Evolutionary conservation across 2,329 filamentous ascomycete genomes (phyloP), one percentile per base, ranked within the genome.

Genomic region (Colletotrichum sidae): DNA sequence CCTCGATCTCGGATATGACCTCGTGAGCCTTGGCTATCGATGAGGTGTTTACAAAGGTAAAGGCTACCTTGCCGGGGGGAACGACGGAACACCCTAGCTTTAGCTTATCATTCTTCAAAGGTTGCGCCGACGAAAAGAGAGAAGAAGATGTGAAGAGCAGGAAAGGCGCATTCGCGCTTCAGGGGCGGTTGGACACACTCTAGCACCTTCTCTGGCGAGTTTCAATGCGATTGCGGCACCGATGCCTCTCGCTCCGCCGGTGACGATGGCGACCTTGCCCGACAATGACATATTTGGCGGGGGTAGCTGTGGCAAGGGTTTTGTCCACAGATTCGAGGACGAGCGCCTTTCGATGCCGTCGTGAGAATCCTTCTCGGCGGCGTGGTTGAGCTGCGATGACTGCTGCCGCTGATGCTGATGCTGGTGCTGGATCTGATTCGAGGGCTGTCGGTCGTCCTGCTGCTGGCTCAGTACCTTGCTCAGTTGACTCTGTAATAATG

Each of bases 191-290:
- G 25, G 47, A 68, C 66, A 58, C 57, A 88, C 83, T 69, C 85
- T 83, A 65, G 86, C 86, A 62, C 87, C 87, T 59, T 84, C 81
- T 60, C 79, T 76, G 65, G 82, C 86, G 62, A 89, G 83, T 73
- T 87, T 83, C 62, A 83, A 77, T 64, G 86, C 86, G 77, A 88
- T 88, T 60, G 82, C 83, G 60, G 82, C 81, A 55, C 87, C 87
- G 67, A 89, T 88, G 68, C 86, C 86, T 75, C 86, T 83, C 73
- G 85, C 79, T 78, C 68, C 69, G 13, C 78, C 78, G 11, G 67
- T 68, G 52, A 69, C 65, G 58, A 69, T 57, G 53, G 66, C 67
- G 39, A 68, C 65, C 46, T 69, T 69, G 52, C 67, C 67, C 37
- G 60, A 60, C 54, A 69, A 45, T 41, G 55, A 58, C 56, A 69